Evolutionary conservation across 345 rosid species (phyloP), one percentile per base, ranked within the genome.

Genomic region (Mangifera indica): DNA sequence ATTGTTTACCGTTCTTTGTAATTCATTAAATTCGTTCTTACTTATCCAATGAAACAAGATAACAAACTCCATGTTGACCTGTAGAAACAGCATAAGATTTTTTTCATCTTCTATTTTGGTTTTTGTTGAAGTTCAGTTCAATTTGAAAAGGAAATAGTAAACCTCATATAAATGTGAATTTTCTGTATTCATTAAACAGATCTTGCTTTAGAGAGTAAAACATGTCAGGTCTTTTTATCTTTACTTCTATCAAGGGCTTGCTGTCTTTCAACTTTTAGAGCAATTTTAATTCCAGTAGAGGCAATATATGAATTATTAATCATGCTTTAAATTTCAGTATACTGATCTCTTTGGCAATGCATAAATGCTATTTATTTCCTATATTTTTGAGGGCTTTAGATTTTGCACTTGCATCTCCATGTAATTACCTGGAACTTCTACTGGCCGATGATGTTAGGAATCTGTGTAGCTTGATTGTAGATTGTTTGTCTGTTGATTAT

Each of bases 21-120:
- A 80, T 83, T 84, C 84, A 69, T 84, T 83, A 69, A 70, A 74
- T 82, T 85, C 77, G 69, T 85, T 82, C 76, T 40, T 52, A 26
- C 25, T 74, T 44, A 34, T 59, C 69, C 52, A 24, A 70, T 56
- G 62, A 67, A 75, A 73, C 68, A 58, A 64, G 81, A 67, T 69
- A 46, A 49, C 71, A 54, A 74, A 67, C 67, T 70, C 72, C 54
- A 48, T 71, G 75, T 70, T 69, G 62, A 80, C 70, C 52, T 37
- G 78, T 72, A 80, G 76, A 79, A 63, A 61, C 29, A 46, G 63
- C 58, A 37, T 32, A 51, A 44, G 49, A 34, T 40, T 72, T 24
- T 59, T 67, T 29, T 18, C 24, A 25, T 5, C 18, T 3, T 7
- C 9, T 55, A 12, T 34, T 34, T 21, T 18, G 13, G 6, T 10